phyloP scores from a whole-genome alignment of 2,329 filamentous ascomycete genomes.

The Stagonosporopsis chrysanthemi region DNA sequence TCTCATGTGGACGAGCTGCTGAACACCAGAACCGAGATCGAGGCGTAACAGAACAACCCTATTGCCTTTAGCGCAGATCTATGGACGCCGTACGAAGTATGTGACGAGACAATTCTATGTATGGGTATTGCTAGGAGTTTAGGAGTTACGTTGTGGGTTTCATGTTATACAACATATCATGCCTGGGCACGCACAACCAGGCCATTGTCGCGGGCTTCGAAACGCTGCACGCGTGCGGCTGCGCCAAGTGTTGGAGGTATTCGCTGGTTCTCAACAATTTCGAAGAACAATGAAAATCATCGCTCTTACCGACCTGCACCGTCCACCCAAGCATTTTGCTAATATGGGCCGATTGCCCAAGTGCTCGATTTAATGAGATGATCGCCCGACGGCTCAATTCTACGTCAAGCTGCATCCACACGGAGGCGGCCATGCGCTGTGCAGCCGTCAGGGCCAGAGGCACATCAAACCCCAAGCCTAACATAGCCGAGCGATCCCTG shows the following conservation, averaged over 20 bases:
- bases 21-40: slow-evolving; percentile 56
- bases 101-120: slow-evolving; percentile 6
- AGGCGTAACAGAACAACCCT: slow-evolving; percentile 29
- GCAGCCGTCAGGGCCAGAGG: slow-evolving; percentile 5
- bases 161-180: neutral
- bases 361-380: neutral
- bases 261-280: slow-evolving; percentile 5
- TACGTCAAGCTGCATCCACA: slow-evolving; percentile 18
- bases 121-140: slow-evolving; percentile 22
- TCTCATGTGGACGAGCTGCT: slow-evolving; percentile 77
- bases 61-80: neutral
- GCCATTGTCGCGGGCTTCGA: neutral
- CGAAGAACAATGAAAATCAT: slow-evolving; percentile 9
- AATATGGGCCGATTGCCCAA: slow-evolving; percentile 1
- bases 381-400: slow-evolving; percentile 3
- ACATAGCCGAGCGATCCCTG: slow-evolving; percentile 13
- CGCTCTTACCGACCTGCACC: slow-evolving; percentile 1
- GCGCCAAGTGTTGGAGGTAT: neutral
- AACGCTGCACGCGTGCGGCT: neutral
- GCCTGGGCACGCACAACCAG: slow-evolving; percentile 8
- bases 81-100: neutral
- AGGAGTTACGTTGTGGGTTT: slow-evolving; percentile 21
- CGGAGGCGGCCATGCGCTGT: slow-evolving; percentile 5
- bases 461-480: slow-evolving; percentile 1
- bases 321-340: neutral